Evolutionary conservation across 108 stramenopile species (phyloP).

Genomic region (Nitzschia putrida): DNA sequence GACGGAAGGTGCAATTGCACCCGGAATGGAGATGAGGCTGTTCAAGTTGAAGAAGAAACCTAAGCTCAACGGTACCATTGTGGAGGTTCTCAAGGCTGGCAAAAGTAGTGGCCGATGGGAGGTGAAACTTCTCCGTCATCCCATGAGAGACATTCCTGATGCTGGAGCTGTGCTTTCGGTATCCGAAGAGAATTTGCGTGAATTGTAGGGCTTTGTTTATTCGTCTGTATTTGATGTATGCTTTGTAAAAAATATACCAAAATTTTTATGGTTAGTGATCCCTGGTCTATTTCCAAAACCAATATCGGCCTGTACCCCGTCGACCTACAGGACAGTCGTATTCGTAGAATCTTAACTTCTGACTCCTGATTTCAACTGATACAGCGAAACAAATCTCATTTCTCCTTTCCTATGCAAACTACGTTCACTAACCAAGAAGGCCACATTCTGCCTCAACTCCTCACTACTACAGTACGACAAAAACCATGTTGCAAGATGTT

Average conservation of each 20-base stretch:
- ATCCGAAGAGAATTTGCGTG: constrained; percentile 16
- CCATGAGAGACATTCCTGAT: not conserved
- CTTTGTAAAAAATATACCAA: not conserved
- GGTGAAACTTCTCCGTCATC: constrained; percentile 16
- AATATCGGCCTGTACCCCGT: no score
- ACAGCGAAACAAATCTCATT: no score
- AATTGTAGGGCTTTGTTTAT: not conserved
- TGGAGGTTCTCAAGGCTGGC: not conserved
- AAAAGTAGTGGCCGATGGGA: constrained; percentile 15
- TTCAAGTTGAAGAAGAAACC: constrained; percentile 23
- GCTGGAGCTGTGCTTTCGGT: constrained; percentile 15
- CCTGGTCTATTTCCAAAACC: no score
- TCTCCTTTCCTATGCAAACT: no score
- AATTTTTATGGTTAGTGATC: no score
- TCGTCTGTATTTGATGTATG: not conserved
- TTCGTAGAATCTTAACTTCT: no score
- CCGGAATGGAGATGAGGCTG: constrained; percentile 15
- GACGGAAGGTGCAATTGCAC: not conserved
- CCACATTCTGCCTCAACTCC: no score
- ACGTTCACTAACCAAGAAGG: no score
- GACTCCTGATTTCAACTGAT: no score
- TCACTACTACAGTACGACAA: no score
- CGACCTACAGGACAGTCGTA: no score
- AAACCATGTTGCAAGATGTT: no score
- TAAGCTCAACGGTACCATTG: constrained; percentile 15